These are phyloP conservation scores for Eucommia ulmoides DNA, from an alignment of 257 asterid genomes.

Conservation along the genomic window DNA sequence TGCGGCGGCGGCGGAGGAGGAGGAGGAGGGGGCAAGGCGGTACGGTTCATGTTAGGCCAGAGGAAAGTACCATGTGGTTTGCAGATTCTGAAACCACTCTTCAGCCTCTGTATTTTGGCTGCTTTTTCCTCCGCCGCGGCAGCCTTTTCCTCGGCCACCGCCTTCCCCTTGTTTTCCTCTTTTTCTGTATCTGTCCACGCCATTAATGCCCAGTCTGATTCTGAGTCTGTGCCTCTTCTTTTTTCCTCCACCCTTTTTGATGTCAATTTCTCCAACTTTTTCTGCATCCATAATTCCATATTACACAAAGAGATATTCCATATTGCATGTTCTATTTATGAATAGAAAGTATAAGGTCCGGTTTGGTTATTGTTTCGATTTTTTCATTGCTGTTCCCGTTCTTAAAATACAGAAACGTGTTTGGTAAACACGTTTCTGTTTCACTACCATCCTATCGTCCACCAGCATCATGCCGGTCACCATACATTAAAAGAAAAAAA, in stretches of 20 bases:
- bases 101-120: slow-evolving; percentile 76
- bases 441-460: neutral
- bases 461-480: too few relatives aligned
- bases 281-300: slow-evolving; percentile 29
- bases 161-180: slow-evolving; percentile 18
- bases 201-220: slow-evolving; percentile 35
- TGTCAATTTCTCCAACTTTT: slow-evolving; percentile 26
- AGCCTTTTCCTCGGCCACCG: slow-evolving; percentile 4
- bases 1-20: slow-evolving; percentile 49
- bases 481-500: too few relatives aligned
- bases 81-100: slow-evolving; percentile 97
- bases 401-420: neutral
- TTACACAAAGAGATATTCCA: slow-evolving; percentile 2
- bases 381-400: neutral
- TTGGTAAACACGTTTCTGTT: neutral
- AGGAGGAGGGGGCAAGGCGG: slow-evolving; percentile 8
- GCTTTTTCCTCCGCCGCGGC: slow-evolving; percentile 56
- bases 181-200: slow-evolving; percentile 19
- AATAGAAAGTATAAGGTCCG: neutral
- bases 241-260: slow-evolving; percentile 21
- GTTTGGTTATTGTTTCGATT: neutral
- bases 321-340: neutral
- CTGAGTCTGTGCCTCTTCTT: too few relatives aligned
- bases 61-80: slow-evolving; percentile 92
- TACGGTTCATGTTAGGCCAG: slow-evolving; percentile 73